phyloP scores from a whole-genome alignment of 805 yeast species.

The Millerozyma acaciae region DNA sequence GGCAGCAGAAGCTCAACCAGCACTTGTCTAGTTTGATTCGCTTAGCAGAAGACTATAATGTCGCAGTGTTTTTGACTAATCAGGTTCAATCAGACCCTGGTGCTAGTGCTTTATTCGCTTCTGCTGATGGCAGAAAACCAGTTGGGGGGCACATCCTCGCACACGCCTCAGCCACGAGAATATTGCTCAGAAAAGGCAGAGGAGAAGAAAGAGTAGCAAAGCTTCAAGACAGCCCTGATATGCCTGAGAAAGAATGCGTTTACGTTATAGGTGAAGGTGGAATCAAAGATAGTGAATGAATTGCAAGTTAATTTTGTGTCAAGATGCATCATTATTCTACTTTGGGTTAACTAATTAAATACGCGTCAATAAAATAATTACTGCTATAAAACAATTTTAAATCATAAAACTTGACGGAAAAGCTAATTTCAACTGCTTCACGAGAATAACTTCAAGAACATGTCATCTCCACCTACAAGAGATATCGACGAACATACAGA shows the following conservation, averaged over 20 bases:
- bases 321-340: conserved; percentile 25
- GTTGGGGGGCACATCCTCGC: conserved; percentile 15
- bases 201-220: conserved; percentile 16
- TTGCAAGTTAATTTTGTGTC: not conserved
- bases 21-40: conserved; percentile 11
- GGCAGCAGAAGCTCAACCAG: conserved; percentile 15
- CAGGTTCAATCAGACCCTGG: conserved; percentile 17
- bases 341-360: conserved; percentile 22
- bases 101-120: conserved; percentile 14
- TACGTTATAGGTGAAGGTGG: conserved; percentile 14
- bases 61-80: conserved; percentile 14
- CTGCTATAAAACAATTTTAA: not conserved
- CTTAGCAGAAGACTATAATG: conserved; percentile 14
- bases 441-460: conserved; percentile 5
- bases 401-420: not conserved
- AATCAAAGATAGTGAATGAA: conserved; percentile 14
- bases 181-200: conserved; percentile 13
- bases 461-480: conserved; percentile 39
- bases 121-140: conserved; percentile 15
- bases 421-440: not conserved
- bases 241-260: conserved; percentile 15
- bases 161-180: conserved; percentile 14
- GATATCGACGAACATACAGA: conserved; percentile 25
- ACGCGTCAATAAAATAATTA: too few species aligned
- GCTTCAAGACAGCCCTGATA: conserved; percentile 13